Evolutionary conservation across 192 early-diverging fungal species (phyloP).

Genomic region (Backusella tarrabulga): DNA sequence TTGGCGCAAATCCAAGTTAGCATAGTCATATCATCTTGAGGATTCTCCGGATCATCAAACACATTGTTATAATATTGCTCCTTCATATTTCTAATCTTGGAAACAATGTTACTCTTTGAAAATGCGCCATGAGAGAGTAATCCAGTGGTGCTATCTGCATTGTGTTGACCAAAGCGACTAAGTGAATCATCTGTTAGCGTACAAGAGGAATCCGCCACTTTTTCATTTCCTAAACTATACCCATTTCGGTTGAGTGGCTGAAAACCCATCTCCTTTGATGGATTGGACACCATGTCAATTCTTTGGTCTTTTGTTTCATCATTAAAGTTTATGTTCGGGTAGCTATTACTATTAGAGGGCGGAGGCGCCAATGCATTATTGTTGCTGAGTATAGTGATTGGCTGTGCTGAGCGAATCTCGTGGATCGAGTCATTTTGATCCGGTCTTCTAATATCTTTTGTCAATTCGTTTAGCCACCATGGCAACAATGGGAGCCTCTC

Average conservation of each 20-base stretch:
- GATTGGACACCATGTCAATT: background rate
- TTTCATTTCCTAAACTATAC: background rate
- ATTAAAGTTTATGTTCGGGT: background rate
- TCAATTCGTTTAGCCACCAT: background rate
- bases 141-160: background rate
- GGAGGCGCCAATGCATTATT: background rate
- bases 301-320: background rate
- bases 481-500: background rate
- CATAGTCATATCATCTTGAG: background rate
- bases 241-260: background rate
- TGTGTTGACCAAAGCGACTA: background rate
- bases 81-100: background rate
- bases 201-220: background rate
- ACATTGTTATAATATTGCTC: background rate
- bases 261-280: background rate
- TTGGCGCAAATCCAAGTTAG: background rate
- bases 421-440: background rate
- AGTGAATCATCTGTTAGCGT: background rate
- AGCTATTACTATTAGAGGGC: background rate
- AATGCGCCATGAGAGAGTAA: background rate
- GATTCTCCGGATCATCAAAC: background rate
- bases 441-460: background rate
- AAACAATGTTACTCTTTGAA: background rate
- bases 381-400: background rate
- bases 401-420: background rate